Percentiles rank a stretch among this genome's conserved stretches.
Conservation (phyloP, 108 stramenopile genomes). For the Discostella pseudostelligera region DNA sequence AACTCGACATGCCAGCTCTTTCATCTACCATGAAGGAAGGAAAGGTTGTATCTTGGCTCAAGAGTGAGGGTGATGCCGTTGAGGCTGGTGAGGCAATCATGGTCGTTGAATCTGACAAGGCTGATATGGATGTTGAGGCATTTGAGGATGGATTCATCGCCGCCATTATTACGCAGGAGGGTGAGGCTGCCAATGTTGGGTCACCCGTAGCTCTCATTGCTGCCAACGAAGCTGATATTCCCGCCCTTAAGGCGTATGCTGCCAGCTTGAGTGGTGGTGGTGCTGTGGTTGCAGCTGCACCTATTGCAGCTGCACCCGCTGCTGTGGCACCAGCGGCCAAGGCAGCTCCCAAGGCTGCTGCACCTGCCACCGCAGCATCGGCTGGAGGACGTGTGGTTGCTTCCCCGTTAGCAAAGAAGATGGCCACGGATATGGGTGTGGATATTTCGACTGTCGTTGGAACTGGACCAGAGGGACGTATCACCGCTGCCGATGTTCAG, state of each 20-base stretch:
- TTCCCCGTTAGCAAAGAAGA: conserved; percentile 92
- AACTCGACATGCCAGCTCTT: conserved; percentile 95
- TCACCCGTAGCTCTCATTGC: conserved; percentile 91
- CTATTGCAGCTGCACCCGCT: conserved; percentile 57
- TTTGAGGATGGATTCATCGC: conserved; percentile 96
- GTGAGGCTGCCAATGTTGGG: conserved; percentile 88
- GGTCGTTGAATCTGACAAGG: conserved; percentile 98
- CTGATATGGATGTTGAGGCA: conserved; percentile 98
- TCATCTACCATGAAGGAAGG: conserved; percentile 98
- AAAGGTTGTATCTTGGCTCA: conserved; percentile 95
- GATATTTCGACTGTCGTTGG: conserved; percentile 87
- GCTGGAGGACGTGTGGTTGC: conserved; percentile 89
- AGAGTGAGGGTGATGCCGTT: conserved; percentile 89
- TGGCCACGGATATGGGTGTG: conserved; percentile 81
- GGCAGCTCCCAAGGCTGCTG: conserved; percentile 55
- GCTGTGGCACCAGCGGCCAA: conserved; percentile 59
- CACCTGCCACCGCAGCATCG: conserved; percentile 51
- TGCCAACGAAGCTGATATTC: conserved; percentile 76
- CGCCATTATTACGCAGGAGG: conserved; percentile 90
- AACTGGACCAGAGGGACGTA: conserved; percentile 90
- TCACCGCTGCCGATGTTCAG: conserved; percentile 85
- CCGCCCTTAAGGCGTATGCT: conserved; percentile 81
- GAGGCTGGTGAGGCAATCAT: conserved; percentile 93
- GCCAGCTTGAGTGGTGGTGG: conserved; percentile 51
- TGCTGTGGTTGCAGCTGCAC: conserved; percentile 39